Evolutionary conservation across 2,329 filamentous ascomycete genomes (phyloP).

Genomic region (Penicillium capsulatum): DNA sequence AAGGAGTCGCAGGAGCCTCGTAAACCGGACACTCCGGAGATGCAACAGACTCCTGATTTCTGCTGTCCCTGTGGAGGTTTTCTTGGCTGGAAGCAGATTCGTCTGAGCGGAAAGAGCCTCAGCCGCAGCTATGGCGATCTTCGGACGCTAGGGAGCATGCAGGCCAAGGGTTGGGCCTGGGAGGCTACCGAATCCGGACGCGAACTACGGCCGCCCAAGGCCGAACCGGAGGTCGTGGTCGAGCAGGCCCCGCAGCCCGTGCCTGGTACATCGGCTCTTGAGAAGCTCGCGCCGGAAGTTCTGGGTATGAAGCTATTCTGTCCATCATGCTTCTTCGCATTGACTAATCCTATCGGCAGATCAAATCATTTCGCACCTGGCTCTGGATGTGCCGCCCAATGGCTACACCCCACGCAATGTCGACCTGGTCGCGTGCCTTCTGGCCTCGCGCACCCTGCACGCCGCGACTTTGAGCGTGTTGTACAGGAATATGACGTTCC

Average conservation of each 20-base stretch:
- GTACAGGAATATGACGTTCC: constrained; percentile 75
- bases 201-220: constrained; percentile 16
- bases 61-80: constrained; percentile 47
- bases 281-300: constrained; percentile 66
- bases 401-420: constrained; percentile 71
- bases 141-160: constrained; percentile 32
- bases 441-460: constrained; percentile 72
- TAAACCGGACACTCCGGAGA: constrained; percentile 24
- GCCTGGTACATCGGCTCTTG: constrained; percentile 51
- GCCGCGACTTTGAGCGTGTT: constrained; percentile 68
- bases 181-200: constrained; percentile 28
- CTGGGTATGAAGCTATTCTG: constrained; percentile 53
- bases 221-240: constrained; percentile 16
- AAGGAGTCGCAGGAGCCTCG: constrained; percentile 22
- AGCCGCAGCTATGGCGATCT: constrained; percentile 46
- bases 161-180: constrained; percentile 43
- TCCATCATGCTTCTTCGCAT: constrained; percentile 1
- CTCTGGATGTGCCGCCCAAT: constrained; percentile 70
- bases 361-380: constrained; percentile 69
- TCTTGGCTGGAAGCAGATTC: constrained; percentile 45
- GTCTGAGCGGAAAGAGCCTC: constrained; percentile 40
- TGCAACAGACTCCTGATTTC: constrained; percentile 40
- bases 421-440: constrained; percentile 69
- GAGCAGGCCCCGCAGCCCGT: constrained; percentile 20
- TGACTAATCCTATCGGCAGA: constrained; percentile 43